Percentiles rank a stretch among this genome's conserved stretches.
Conservation (phyloP, 2,329 filamentous ascomycete species). For the Onygenales sp. region DNA sequence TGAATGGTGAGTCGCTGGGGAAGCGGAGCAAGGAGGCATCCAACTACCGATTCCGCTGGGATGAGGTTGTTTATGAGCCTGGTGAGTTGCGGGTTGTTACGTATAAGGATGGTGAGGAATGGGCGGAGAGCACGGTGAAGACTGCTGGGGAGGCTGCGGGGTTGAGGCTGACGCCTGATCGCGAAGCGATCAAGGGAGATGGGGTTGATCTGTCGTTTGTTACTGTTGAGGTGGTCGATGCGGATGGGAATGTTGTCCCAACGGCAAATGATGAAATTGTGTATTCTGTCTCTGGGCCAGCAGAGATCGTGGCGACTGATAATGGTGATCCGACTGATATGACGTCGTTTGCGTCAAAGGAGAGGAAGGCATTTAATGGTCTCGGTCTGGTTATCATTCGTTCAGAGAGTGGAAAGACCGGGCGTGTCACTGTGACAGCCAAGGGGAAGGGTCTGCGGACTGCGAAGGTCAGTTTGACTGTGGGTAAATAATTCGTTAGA, state of each 20-base stretch:
- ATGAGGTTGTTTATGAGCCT: slow-evolving; percentile 40
- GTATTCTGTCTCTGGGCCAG: slow-evolving; percentile 37
- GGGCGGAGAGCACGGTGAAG: slow-evolving; percentile 35
- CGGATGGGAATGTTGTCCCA: slow-evolving; percentile 35
- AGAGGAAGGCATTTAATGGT: slow-evolving; percentile 35
- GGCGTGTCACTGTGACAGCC: too few species aligned
- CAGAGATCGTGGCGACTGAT: slow-evolving; percentile 41
- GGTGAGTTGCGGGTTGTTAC: slow-evolving; percentile 40
- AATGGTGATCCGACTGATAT: slow-evolving; percentile 43
- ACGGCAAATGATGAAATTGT: slow-evolving; percentile 33
- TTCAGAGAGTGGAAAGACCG: too few species aligned
- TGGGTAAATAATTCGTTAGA: too few species aligned
- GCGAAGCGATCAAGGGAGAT: slow-evolving; percentile 29
- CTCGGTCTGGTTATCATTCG: too few species aligned
- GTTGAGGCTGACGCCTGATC: slow-evolving; percentile 34
- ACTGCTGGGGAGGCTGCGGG: slow-evolving; percentile 34
- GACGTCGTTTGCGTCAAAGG: slow-evolving; percentile 31
- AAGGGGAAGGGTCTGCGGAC: too few species aligned
- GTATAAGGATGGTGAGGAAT: slow-evolving; percentile 39
- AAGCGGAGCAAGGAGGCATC: slow-evolving; percentile 24
- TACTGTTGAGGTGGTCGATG: slow-evolving; percentile 38
- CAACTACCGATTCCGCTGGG: slow-evolving; percentile 46
- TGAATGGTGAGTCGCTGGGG: slow-evolving; percentile 42
- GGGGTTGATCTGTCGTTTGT: slow-evolving; percentile 38
- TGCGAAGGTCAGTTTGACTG: too few species aligned